Evolutionary conservation across 768 basidiomycete species (phyloP).

Genomic region (Cyclocybe cylindracea): DNA sequence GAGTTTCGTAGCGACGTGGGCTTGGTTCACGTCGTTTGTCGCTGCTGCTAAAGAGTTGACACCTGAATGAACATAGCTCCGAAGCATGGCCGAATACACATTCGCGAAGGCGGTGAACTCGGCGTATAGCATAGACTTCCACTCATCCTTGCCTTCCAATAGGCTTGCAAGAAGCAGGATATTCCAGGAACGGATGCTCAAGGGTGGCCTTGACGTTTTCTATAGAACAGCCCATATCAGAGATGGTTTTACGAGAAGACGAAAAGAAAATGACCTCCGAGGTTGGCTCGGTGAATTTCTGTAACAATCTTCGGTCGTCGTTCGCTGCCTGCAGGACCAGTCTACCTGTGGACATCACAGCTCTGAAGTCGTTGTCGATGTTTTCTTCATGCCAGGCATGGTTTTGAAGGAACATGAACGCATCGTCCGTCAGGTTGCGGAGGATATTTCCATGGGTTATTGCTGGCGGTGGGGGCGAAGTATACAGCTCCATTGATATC

Average conservation of each 20-base stretch:
- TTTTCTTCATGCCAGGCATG: constrained; percentile 46
- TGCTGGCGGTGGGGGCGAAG: constrained; percentile 26
- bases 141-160: constrained; percentile 36
- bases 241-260: not conserved
- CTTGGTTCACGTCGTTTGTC: constrained; percentile 65
- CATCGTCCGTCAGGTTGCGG: constrained; percentile 47
- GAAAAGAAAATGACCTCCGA: constrained; percentile 10
- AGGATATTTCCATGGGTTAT: constrained; percentile 32
- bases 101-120: constrained; percentile 52
- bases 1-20: constrained; percentile 66
- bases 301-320: constrained; percentile 42
- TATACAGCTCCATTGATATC: constrained; percentile 26
- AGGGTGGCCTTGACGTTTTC: constrained; percentile 34
- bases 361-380: constrained; percentile 52
- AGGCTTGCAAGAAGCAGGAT: constrained; percentile 58
- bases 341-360: constrained; percentile 51
- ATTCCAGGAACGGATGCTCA: constrained; percentile 65
- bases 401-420: constrained; percentile 53
- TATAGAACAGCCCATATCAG: constrained; percentile 12
- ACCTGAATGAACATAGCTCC: constrained; percentile 37
- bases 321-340: constrained; percentile 51
- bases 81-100: constrained; percentile 48
- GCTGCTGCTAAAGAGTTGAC: constrained; percentile 40
- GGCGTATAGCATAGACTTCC: constrained; percentile 42
- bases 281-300: constrained; percentile 32